Conservation (phyloP, 2,329 filamentous ascomycete genomes). For the Cladosporium austrohemisphaericum region DNA sequence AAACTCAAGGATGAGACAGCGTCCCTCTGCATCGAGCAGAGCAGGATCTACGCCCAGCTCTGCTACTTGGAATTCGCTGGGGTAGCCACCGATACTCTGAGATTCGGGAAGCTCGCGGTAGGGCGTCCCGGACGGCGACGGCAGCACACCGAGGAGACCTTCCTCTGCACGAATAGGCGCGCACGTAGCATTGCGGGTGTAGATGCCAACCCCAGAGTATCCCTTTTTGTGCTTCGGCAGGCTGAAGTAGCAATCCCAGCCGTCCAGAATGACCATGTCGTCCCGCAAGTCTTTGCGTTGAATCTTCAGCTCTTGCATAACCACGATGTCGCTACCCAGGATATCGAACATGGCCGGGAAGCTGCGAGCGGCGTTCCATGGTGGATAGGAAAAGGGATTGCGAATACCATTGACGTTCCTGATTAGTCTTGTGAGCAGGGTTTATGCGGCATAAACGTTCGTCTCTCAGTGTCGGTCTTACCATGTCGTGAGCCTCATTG, state of each 20-base stretch:
- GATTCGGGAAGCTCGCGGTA: slow-evolving; percentile 72
- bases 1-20: slow-evolving; percentile 88
- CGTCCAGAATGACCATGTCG: slow-evolving; percentile 91
- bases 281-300: slow-evolving; percentile 87
- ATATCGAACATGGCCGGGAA: slow-evolving; percentile 82
- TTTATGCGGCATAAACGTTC: neutral
- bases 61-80: slow-evolving; percentile 62
- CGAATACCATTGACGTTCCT: slow-evolving; percentile 55
- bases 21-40: slow-evolving; percentile 81
- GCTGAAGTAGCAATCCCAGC: slow-evolving; percentile 96
- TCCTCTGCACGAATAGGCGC: slow-evolving; percentile 87
- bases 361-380: slow-evolving; percentile 47
- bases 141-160: slow-evolving; percentile 80
- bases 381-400: slow-evolving; percentile 52
- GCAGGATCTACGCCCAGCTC: slow-evolving; percentile 62
- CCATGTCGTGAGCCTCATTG: slow-evolving; percentile 38
- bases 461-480: slow-evolving; percentile 15
- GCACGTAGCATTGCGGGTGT: slow-evolving; percentile 83
- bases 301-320: slow-evolving; percentile 96
- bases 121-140: slow-evolving; percentile 63
- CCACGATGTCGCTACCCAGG: slow-evolving; percentile 84
- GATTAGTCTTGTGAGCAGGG: slow-evolving; percentile 14
- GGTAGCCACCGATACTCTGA: slow-evolving; percentile 86
- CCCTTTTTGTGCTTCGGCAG: slow-evolving; percentile 92
- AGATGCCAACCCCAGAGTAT: slow-evolving; percentile 93